Evolutionary conservation across 306 rosid genomes (phyloP).

Genomic region (Vicia villosa): DNA sequence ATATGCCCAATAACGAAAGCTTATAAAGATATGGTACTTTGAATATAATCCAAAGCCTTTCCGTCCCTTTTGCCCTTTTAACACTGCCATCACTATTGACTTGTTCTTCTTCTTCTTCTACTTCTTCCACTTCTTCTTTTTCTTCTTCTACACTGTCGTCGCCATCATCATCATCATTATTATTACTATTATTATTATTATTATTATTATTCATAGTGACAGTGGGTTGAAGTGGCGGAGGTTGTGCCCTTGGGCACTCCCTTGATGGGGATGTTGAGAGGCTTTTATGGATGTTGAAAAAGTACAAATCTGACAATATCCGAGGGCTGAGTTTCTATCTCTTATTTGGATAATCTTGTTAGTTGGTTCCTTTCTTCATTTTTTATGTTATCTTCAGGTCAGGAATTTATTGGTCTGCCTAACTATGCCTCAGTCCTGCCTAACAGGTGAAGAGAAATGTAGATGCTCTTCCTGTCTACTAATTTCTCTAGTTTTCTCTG

Average conservation of each 20-base stretch:
- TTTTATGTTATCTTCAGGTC: neutral
- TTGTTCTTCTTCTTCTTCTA: neutral
- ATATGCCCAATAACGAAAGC: conserved; percentile 40
- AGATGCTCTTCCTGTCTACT: neutral
- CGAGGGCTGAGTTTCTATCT: conserved; percentile 31
- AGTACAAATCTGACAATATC: conserved; percentile 22
- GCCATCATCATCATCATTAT: neutral
- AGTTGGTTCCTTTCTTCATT: neutral
- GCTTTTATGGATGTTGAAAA: conserved; percentile 35
- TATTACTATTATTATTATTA: neutral
- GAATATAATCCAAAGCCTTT: conserved; percentile 24
- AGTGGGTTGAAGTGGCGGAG: conserved; percentile 40
- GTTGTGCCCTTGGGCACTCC: conserved; percentile 12
- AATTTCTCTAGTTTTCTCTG: neutral
- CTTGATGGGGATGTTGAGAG: conserved; percentile 41
- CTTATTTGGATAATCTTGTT: neutral
- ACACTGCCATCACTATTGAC: conserved; percentile 18
- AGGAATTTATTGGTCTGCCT: neutral
- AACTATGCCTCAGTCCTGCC: neutral
- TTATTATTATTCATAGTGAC: conserved; percentile 15
- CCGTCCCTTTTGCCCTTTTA: conserved; percentile 37
- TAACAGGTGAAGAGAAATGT: neutral
- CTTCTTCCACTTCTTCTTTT: neutral
- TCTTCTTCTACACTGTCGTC: neutral
- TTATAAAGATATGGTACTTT: conserved; percentile 13